phyloP scores from a whole-genome alignment of 73 alveolate genomes.

The Halteria grandinella region DNA sequence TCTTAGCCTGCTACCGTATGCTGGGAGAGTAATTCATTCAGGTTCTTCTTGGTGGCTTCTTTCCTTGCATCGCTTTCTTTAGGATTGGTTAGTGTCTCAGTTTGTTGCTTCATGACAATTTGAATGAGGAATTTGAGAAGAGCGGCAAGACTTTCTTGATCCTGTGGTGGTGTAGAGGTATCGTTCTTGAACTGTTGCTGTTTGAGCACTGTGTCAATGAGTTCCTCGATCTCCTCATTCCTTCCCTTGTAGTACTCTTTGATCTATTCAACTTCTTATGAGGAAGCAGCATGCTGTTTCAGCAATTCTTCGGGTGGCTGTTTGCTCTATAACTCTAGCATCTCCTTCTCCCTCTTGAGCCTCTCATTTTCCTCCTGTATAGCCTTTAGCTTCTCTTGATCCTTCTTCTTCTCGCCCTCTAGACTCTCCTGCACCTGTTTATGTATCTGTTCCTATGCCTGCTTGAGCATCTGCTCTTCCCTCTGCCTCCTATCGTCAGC shows the following conservation, averaged over 20 bases:
- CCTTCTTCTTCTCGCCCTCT: not conserved
- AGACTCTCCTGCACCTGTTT: not conserved
- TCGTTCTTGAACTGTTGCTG: constrained; percentile 23
- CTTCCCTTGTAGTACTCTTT: constrained; percentile 16
- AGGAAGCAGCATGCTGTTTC: not conserved
- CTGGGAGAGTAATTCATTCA: no score
- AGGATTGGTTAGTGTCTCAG: no score
- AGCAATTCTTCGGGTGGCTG: constrained; percentile 25
- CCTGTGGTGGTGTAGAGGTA: constrained; percentile 27
- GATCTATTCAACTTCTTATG: constrained; percentile 19
- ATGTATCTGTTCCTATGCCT: constrained; percentile 11
- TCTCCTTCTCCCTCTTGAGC: constrained; percentile 33
- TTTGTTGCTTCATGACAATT: constrained; percentile 28
- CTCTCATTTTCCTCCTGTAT: constrained; percentile 29
- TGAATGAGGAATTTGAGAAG: constrained; percentile 32
- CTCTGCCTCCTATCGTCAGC: constrained; percentile 25
- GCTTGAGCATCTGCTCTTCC: constrained; percentile 5
- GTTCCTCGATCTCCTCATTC: constrained; percentile 35
- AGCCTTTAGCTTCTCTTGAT: constrained; percentile 1
- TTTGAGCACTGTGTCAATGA: constrained; percentile 27
- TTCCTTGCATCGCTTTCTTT: no score
- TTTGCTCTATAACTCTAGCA: not conserved
- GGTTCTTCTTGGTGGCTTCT: constrained; percentile 25
- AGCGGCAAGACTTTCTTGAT: constrained; percentile 6
- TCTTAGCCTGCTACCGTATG: not conserved